Conservation (phyloP, 1,139 yeast genomes). For the Casaregolazyma lundiana region DNA sequence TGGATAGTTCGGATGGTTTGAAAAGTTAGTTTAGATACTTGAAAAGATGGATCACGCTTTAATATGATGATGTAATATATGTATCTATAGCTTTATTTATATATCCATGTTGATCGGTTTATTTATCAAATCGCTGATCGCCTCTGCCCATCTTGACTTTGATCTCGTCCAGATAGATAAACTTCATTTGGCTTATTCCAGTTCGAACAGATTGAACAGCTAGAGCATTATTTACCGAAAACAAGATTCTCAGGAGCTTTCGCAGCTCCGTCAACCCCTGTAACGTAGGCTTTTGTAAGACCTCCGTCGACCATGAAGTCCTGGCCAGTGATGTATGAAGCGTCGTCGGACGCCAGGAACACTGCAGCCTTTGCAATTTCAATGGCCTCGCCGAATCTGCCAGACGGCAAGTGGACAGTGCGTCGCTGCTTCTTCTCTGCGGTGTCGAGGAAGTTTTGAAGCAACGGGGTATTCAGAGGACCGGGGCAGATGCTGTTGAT, state of each 20-base stretch:
- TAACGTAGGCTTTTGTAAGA: slow-evolving; percentile 32
- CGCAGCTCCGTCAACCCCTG: slow-evolving; percentile 26
- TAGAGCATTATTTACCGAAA: slow-evolving; percentile 29
- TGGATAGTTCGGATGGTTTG: no score
- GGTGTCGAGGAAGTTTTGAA: slow-evolving; percentile 45
- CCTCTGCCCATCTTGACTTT: no score
- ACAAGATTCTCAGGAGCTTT: slow-evolving; percentile 30
- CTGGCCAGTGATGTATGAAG: slow-evolving; percentile 78
- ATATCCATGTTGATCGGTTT: no score
- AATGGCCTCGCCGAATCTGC: slow-evolving; percentile 48
- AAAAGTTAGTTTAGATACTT: no score
- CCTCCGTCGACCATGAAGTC: slow-evolving; percentile 88
- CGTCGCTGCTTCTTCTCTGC: slow-evolving; percentile 36
- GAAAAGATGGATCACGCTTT: no score
- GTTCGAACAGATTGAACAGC: no score
- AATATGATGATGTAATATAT: no score
- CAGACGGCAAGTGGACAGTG: slow-evolving; percentile 56
- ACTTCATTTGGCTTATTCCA: no score
- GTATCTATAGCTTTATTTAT: no score
- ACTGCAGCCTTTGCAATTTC: slow-evolving; percentile 82
- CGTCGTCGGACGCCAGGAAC: slow-evolving; percentile 74
- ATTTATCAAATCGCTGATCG: no score
- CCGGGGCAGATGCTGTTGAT: slow-evolving; percentile 69
- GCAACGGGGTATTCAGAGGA: slow-evolving; percentile 54
- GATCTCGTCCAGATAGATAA: no score